These are phyloP conservation scores for Ophiostoma angusticollis DNA, from an alignment of 2,329 filamentous ascomycete genomes.

Conservation along the genomic window DNA sequence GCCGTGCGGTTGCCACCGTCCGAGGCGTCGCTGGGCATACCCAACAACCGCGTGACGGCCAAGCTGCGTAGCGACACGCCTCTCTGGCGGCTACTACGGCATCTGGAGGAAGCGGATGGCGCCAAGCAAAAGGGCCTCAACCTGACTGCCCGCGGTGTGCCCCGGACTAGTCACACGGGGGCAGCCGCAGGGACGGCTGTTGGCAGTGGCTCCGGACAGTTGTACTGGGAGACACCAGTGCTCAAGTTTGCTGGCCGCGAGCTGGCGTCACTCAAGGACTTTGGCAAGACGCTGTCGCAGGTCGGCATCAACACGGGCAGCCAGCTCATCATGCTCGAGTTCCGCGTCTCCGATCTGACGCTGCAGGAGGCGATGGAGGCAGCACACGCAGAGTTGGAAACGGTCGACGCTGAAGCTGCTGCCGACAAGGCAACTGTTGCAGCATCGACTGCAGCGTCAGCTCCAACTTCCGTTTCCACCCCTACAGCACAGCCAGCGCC, in stretches of 20 bases:
- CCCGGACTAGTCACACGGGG: conserved; percentile 42
- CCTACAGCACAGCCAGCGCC: background rate
- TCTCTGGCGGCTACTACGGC: conserved; percentile 78
- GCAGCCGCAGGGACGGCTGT: conserved; percentile 30
- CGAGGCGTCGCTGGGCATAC: conserved; percentile 44
- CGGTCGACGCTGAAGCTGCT: conserved; percentile 51
- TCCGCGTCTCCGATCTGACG: conserved; percentile 62
- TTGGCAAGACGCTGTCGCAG: conserved; percentile 81
- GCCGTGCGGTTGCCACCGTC: conserved; percentile 73
- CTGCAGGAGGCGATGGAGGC: conserved; percentile 75
- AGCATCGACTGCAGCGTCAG: conserved; percentile 6
- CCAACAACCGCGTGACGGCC: conserved; percentile 58
- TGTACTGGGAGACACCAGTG: conserved; percentile 81
- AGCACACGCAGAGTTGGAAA: conserved; percentile 39
- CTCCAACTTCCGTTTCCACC: too few species aligned
- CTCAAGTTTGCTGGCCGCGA: conserved; percentile 75
- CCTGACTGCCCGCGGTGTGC: conserved; percentile 71
- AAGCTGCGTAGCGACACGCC: conserved; percentile 83
- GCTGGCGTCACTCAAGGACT: conserved; percentile 60
- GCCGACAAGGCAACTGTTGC: conserved; percentile 11
- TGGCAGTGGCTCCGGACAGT: conserved; percentile 51
- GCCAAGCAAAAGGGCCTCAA: conserved; percentile 52
- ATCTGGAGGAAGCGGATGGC: conserved; percentile 71
- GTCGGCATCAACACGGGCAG: conserved; percentile 78
- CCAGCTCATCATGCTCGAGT: conserved; percentile 64